Percentiles rank a stretch among this genome's conserved stretches.
These are phyloP conservation scores for Bacidia rubella DNA, from an alignment of 495 filamentous ascomycete genomes.

Conservation along the genomic window DNA sequence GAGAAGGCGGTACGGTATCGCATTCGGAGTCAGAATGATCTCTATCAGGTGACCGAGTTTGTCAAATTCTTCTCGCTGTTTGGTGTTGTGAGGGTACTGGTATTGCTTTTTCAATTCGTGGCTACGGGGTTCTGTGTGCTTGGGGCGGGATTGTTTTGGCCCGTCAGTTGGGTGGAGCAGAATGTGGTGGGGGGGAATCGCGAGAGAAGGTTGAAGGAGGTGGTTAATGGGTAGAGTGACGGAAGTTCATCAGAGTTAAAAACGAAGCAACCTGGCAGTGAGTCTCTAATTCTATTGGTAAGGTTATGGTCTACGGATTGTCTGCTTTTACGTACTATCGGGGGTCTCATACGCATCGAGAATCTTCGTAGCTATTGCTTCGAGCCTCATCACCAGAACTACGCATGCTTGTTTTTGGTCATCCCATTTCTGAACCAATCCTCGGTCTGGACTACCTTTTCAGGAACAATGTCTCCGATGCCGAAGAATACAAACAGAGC, in stretches of 20 bases:
- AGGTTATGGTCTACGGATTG: not conserved
- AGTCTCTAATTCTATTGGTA: not conserved
- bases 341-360: too few species aligned
- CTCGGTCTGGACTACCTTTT: slow-evolving; percentile 51
- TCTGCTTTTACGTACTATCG: not conserved
- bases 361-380: too few species aligned
- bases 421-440: slow-evolving; percentile 37
- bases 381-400: too few species aligned
- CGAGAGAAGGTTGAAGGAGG: slow-evolving; percentile 7
- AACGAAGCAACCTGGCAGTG: not conserved
- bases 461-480: slow-evolving; percentile 50
- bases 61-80: slow-evolving; percentile 37
- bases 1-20: slow-evolving; percentile 34
- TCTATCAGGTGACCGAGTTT: slow-evolving; percentile 71
- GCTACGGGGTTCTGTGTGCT: slow-evolving; percentile 49
- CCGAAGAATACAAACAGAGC: slow-evolving; percentile 67
- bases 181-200: slow-evolving; percentile 15
- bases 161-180: slow-evolving; percentile 39
- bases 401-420: slow-evolving; percentile 4
- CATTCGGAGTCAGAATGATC: slow-evolving; percentile 63
- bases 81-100: slow-evolving; percentile 4
- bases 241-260: not conserved
- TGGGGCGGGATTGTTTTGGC: slow-evolving; percentile 38
- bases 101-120: slow-evolving; percentile 45
- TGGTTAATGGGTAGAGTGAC: slow-evolving; percentile 13